phyloP scores from a whole-genome alignment of 306 rosid genomes.

The Canavalia gladiata region DNA sequence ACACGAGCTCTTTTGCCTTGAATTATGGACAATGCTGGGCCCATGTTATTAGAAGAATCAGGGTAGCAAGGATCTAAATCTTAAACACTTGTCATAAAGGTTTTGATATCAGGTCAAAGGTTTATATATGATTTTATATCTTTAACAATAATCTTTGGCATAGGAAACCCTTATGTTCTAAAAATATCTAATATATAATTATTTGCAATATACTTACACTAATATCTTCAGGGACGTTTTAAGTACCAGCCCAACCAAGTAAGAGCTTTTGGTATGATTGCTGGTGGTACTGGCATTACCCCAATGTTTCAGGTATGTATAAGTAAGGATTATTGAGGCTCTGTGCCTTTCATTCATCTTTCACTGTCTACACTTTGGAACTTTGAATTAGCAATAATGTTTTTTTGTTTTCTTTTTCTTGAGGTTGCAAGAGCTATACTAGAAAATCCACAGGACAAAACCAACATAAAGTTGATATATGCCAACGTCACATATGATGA shows the following conservation, averaged over 20 bases:
- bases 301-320: slow-evolving; percentile 87
- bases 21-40: background rate
- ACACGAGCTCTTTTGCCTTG: background rate
- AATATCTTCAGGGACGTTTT: slow-evolving; percentile 77
- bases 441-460: slow-evolving; percentile 78
- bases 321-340: slow-evolving; percentile 19
- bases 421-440: slow-evolving; percentile 87
- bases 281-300: slow-evolving; percentile 95
- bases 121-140: slow-evolving; percentile 1
- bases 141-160: background rate
- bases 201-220: background rate
- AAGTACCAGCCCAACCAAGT: slow-evolving; percentile 78
- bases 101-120: background rate
- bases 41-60: background rate
- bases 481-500: slow-evolving; percentile 85
- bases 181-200: slow-evolving; percentile 10
- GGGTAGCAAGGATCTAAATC: background rate
- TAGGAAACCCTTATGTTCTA: background rate
- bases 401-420: slow-evolving; percentile 13
- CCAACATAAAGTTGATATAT: slow-evolving; percentile 76
- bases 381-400: slow-evolving; percentile 5
- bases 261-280: slow-evolving; percentile 91
- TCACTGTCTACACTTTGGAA: slow-evolving; percentile 15
- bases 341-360: slow-evolving; percentile 16
- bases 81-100: background rate